Conservation (phyloP, 164 flowering plant genomes). For the Chimonanthus praecox region DNA sequence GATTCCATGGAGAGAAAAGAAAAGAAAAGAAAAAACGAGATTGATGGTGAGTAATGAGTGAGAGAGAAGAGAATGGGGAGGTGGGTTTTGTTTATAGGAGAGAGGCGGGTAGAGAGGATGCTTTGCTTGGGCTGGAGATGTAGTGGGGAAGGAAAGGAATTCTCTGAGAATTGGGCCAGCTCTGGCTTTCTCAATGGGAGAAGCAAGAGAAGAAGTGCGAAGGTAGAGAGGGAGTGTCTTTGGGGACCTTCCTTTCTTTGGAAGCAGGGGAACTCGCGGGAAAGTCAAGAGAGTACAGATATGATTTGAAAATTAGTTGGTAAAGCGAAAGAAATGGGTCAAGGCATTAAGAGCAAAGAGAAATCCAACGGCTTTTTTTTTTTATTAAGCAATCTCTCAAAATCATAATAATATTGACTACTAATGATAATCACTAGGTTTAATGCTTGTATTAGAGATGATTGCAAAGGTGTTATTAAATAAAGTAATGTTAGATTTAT, state of each 20-base stretch:
- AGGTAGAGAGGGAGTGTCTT: slow-evolving; percentile 22
- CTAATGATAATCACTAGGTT: too few relatives aligned
- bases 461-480: too few relatives aligned
- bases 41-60: too few relatives aligned
- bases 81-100: slow-evolving; percentile 1
- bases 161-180: slow-evolving; percentile 19
- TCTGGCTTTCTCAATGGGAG: neutral
- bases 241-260: slow-evolving; percentile 16
- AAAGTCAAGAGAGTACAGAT: neutral
- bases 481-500: too few relatives aligned
- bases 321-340: too few relatives aligned
- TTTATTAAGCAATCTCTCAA: too few relatives aligned
- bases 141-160: slow-evolving; percentile 41
- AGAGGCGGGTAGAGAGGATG: slow-evolving; percentile 17
- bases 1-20: slow-evolving; percentile 4
- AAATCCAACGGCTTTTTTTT: too few relatives aligned
- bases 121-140: slow-evolving; percentile 32
- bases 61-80: neutral
- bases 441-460: too few relatives aligned
- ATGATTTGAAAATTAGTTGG: neutral
- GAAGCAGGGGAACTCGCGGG: slow-evolving; percentile 10
- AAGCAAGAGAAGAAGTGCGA: neutral
- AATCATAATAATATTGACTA: too few relatives aligned
- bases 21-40: neutral
- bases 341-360: too few relatives aligned